Conservation (phyloP, 768 basidiomycete species). For the Hygrophorus pudorinus region DNA sequence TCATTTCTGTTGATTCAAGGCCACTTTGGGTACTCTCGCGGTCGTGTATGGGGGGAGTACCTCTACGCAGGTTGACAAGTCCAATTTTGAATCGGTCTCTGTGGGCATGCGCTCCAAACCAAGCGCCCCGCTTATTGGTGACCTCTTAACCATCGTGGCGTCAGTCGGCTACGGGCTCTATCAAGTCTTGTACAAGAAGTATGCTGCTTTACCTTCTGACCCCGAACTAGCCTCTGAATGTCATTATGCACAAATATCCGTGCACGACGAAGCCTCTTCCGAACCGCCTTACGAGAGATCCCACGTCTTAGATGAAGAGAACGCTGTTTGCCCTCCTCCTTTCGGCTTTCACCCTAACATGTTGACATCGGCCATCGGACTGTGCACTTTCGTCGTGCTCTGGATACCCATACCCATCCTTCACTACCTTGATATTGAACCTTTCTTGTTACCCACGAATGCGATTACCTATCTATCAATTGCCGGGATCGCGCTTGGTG, state of each 20-base stretch:
- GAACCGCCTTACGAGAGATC: constrained; percentile 7
- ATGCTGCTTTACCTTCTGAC: constrained; percentile 61
- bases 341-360: constrained; percentile 83
- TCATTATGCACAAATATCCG: constrained; percentile 36
- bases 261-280: constrained; percentile 21
- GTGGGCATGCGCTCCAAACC: constrained; percentile 17
- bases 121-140: constrained; percentile 57
- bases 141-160: constrained; percentile 61
- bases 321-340: constrained; percentile 49
- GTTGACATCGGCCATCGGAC: constrained; percentile 70
- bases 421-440: constrained; percentile 54
- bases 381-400: constrained; percentile 60
- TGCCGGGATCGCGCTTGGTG: constrained; percentile 56
- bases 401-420: constrained; percentile 77
- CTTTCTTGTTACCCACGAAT: constrained; percentile 55
- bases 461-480: constrained; percentile 39
- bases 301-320: constrained; percentile 14
- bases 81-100: constrained; percentile 7
- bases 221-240: constrained; percentile 35
- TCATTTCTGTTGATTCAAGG: too few species aligned
- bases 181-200: constrained; percentile 79
- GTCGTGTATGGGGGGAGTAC: constrained; percentile 75
- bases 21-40: constrained; percentile 68
- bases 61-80: constrained; percentile 10
- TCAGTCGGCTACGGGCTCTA: constrained; percentile 69